These are phyloP conservation scores for Eucalyptus regnans DNA, from an alignment of 345 rosid species.

Conservation along the genomic window DNA sequence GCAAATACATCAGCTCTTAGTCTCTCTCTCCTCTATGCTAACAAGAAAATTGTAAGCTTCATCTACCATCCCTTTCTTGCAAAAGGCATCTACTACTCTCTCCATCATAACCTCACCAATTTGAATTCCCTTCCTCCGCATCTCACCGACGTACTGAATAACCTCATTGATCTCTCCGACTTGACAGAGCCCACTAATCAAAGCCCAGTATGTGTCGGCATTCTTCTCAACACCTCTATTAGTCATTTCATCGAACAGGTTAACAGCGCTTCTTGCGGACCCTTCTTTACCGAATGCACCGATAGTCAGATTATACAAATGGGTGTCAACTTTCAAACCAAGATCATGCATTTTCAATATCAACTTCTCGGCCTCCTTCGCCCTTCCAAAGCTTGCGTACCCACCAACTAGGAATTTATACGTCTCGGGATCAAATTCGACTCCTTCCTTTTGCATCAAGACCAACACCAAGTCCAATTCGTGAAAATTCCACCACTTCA, in stretches of 20 bases:
- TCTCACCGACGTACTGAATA: slow-evolving; percentile 7
- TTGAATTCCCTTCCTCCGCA: slow-evolving; percentile 27
- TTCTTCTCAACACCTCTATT: slow-evolving; percentile 15
- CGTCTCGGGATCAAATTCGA: slow-evolving; percentile 8
- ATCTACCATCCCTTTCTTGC: slow-evolving; percentile 17
- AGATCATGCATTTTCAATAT: slow-evolving; percentile 26
- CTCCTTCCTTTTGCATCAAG: slow-evolving; percentile 31
- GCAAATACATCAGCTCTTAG: not conserved
- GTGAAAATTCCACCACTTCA: slow-evolving; percentile 39
- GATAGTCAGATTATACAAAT: slow-evolving; percentile 33
- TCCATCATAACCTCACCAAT: slow-evolving; percentile 16
- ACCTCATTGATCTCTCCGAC: slow-evolving; percentile 24
- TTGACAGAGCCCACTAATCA: slow-evolving; percentile 26
- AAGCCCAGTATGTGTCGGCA: slow-evolving; percentile 25
- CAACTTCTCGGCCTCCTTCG: slow-evolving; percentile 34
- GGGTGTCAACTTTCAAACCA: slow-evolving; percentile 21
- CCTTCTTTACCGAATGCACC: slow-evolving; percentile 15
- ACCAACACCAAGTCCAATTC: slow-evolving; percentile 28
- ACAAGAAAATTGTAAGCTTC: slow-evolving; percentile 17
- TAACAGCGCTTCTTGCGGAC: slow-evolving; percentile 13
- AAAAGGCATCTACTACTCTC: slow-evolving; percentile 16
- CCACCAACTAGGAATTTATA: slow-evolving; percentile 34
- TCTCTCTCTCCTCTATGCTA: slow-evolving; percentile 27
- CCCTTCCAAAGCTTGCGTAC: slow-evolving; percentile 26
- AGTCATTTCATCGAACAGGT: slow-evolving; percentile 21